phyloP scores from a whole-genome alignment of 1,139 yeast species.

The Taphrina sp. region DNA sequence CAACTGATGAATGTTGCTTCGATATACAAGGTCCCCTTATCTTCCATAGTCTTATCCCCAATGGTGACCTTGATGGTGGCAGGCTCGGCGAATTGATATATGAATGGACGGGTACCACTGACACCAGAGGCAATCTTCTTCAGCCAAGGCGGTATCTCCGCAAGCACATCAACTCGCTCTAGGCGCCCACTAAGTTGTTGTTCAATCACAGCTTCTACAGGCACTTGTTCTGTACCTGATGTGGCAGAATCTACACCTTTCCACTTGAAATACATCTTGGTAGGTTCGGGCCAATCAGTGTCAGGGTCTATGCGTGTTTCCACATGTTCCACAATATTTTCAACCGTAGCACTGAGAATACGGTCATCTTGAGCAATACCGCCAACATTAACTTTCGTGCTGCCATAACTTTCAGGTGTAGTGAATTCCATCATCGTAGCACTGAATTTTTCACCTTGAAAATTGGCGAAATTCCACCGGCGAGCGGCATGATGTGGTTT shows the following conservation, averaged over 20 bases:
- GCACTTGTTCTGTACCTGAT: neutral
- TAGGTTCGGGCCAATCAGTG: slow-evolving; percentile 92
- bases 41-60: slow-evolving; percentile 44
- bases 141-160: slow-evolving; percentile 91
- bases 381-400: slow-evolving; percentile 76
- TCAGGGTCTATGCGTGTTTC: slow-evolving; percentile 62
- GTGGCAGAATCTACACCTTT: slow-evolving; percentile 50
- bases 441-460: slow-evolving; percentile 71
- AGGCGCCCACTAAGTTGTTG: slow-evolving; percentile 50
- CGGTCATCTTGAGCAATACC: slow-evolving; percentile 65
- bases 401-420: slow-evolving; percentile 86
- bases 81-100: slow-evolving; percentile 80
- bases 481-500: slow-evolving; percentile 99
- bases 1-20: slow-evolving; percentile 61
- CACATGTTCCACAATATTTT: slow-evolving; percentile 64
- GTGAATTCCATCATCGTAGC: slow-evolving; percentile 93
- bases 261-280: slow-evolving; percentile 59
- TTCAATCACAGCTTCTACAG: slow-evolving; percentile 48
- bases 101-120: slow-evolving; percentile 92
- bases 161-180: slow-evolving; percentile 96
- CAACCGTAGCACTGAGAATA: slow-evolving; percentile 62
- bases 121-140: slow-evolving; percentile 91
- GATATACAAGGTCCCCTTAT: slow-evolving; percentile 55
- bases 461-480: slow-evolving; percentile 89
- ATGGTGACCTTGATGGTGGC: slow-evolving; percentile 43